Evolutionary conservation across 2,329 filamentous ascomycete genomes (phyloP).

Genomic region (Colletotrichum noveboracense): DNA sequence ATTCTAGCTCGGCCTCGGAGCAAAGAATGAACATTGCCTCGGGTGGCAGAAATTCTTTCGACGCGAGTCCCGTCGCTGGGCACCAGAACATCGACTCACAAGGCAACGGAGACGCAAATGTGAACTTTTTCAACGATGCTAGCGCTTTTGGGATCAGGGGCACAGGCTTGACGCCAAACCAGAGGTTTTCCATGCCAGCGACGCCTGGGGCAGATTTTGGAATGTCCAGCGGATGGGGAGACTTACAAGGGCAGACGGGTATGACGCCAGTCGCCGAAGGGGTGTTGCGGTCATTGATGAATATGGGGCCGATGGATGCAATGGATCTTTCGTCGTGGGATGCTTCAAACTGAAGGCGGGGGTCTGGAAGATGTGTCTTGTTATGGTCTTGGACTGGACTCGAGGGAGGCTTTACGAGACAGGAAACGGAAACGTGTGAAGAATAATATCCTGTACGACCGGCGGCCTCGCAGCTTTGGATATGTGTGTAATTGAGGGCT

Average conservation of each 20-base stretch:
- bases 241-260: slow-evolving; percentile 45
- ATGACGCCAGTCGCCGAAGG: slow-evolving; percentile 64
- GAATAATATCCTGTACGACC: background rate
- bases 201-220: slow-evolving; percentile 44
- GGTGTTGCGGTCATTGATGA: slow-evolving; percentile 62
- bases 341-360: slow-evolving; percentile 24
- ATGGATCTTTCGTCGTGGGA: slow-evolving; percentile 62
- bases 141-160: slow-evolving; percentile 41
- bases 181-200: slow-evolving; percentile 39
- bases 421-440: background rate
- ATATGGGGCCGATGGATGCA: slow-evolving; percentile 63
- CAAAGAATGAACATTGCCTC: slow-evolving; percentile 29
- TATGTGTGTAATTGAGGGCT: background rate
- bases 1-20: slow-evolving; percentile 59
- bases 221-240: slow-evolving; percentile 50
- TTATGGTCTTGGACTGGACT: background rate
- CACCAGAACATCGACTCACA: slow-evolving; percentile 44
- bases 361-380: background rate
- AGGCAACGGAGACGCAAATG: slow-evolving; percentile 40
- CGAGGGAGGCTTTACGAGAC: background rate
- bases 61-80: slow-evolving; percentile 54
- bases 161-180: slow-evolving; percentile 37
- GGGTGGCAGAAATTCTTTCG: slow-evolving; percentile 48
- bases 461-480: background rate
- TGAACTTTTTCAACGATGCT: slow-evolving; percentile 44